Base-by-base conservation (phyloP, 305 asterid genomes). In the Ajuga reptans region DNA sequence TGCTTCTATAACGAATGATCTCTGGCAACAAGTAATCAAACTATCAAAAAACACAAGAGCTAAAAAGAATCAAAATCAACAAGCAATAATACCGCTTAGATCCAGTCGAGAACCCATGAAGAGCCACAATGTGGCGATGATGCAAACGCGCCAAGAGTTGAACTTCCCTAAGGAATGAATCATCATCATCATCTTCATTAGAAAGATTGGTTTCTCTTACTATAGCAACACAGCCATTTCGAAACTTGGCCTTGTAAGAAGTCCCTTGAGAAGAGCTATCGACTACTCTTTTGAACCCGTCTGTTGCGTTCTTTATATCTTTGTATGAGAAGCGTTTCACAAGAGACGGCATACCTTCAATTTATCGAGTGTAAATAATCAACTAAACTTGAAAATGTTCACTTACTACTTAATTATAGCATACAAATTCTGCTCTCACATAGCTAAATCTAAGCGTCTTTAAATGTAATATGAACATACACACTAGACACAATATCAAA, bases 241-340 rank as follows among this genome's bases (percentile, higher is more conserved):
- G 82, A 77, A 88, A 86, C 47, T 45, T 87, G 77, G 96, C 98
- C 79, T 70, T 80, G 80, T 92, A 89, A 58, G 75, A 81, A 67
- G 79, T 69, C 69, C 81, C 90, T 16, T 64, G 66, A 10, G 80
- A 74, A 60, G 88, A 81, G 71, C 49, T 86, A 31, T 71, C 65
- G 8, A 83, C 36, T 36, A 78, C 72, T 75, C 95, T 81, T 69
- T 75, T 80, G 73, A 92, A 89, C 47, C 92, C 86, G 29, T 89
- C 91, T 0, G 98, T 89, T 18, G 96, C 98, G 79, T 77, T 92
- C 90, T 89, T 92, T 83, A 92, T 77, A 55, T 89, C 96, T 59
- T 78, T 86, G 72, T 86, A 85, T 3, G 96, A 86, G 76, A 80
- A 89, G 64, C 82, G 76, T 72, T 79, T 89, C 77, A 89, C 71